phyloP scores from a whole-genome alignment of 2,329 filamentous ascomycete genomes.

The Epichloe glyceriae region DNA sequence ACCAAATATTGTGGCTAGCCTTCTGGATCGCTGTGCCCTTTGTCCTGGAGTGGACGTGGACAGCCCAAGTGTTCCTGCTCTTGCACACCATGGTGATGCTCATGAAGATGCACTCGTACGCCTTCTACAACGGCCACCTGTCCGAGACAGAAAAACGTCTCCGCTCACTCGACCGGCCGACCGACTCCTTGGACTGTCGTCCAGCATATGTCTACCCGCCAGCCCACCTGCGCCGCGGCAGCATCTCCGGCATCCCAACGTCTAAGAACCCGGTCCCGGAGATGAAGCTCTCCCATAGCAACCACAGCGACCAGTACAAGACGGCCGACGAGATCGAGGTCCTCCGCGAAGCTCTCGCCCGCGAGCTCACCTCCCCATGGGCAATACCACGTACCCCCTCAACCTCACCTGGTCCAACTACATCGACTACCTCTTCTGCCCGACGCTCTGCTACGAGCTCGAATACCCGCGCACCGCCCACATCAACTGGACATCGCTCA shows the following conservation, averaged over 20 bases:
- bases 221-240: constrained; percentile 34
- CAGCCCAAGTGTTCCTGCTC: constrained; percentile 86
- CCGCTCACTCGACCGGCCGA: constrained; percentile 64
- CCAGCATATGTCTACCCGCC: constrained; percentile 67
- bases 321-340: constrained; percentile 43
- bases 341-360: constrained; percentile 75
- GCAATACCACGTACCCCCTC: constrained; percentile 76
- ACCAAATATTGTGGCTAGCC: constrained; percentile 64
- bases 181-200: constrained; percentile 41
- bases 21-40: constrained; percentile 84
- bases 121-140: constrained; percentile 95
- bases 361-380: constrained; percentile 86
- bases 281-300: constrained; percentile 9
- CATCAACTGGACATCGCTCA: constrained; percentile 70
- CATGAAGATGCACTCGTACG: constrained; percentile 99
- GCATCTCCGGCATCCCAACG: constrained; percentile 24
- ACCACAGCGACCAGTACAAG: constrained; percentile 10
- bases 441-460: constrained; percentile 93
- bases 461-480: constrained; percentile 74
- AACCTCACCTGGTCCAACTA: constrained; percentile 81
- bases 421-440: constrained; percentile 76
- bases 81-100: constrained; percentile 82
- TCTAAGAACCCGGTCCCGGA: constrained; percentile 4
- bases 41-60: constrained; percentile 85
- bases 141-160: constrained; percentile 76